Evolutionary conservation across 2,329 filamentous ascomycete species (phyloP).

Genomic region (Botryosphaeria agaves): DNA sequence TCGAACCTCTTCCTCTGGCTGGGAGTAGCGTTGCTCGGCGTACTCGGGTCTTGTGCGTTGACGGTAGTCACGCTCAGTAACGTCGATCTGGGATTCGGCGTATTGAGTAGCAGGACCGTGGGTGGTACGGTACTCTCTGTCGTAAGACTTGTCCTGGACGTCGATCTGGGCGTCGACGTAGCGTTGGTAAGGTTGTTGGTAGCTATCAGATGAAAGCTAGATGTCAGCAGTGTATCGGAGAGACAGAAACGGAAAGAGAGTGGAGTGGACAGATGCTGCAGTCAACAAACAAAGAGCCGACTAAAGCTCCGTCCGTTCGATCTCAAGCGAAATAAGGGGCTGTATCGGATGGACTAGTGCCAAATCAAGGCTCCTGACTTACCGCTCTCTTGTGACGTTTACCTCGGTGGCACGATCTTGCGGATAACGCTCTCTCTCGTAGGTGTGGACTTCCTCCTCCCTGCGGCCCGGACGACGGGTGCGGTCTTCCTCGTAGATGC

Average conservation of each 20-base stretch:
- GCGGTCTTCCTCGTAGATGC: slow-evolving; percentile 62
- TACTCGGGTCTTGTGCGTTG: slow-evolving; percentile 12
- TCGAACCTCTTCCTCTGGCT: slow-evolving; percentile 29
- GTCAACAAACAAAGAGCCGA: too few relatives aligned
- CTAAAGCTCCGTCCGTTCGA: too few relatives aligned
- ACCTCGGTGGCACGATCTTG: slow-evolving; percentile 18
- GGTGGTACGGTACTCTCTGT: slow-evolving; percentile 28
- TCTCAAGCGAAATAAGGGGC: too few relatives aligned
- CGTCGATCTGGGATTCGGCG: slow-evolving; percentile 40
- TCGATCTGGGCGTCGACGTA: slow-evolving; percentile 51
- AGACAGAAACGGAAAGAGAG: neutral
- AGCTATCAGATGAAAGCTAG: slow-evolving; percentile 25
- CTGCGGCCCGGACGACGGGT: slow-evolving; percentile 53
- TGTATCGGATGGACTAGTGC: too few relatives aligned
- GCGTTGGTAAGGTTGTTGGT: slow-evolving; percentile 35
- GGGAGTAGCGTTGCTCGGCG: slow-evolving; percentile 19
- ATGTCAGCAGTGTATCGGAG: slow-evolving; percentile 2
- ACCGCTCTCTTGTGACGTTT: slow-evolving; percentile 34
- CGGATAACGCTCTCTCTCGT: slow-evolving; percentile 21
- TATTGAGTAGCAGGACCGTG: slow-evolving; percentile 32
- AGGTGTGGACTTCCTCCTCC: slow-evolving; percentile 21
- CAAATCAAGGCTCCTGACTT: too few relatives aligned
- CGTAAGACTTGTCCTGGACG: slow-evolving; percentile 35
- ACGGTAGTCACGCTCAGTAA: slow-evolving; percentile 30
- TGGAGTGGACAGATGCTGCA: too few relatives aligned